Base-by-base conservation (phyloP, 768 basidiomycete species). In the Galerina sulciceps region DNA sequence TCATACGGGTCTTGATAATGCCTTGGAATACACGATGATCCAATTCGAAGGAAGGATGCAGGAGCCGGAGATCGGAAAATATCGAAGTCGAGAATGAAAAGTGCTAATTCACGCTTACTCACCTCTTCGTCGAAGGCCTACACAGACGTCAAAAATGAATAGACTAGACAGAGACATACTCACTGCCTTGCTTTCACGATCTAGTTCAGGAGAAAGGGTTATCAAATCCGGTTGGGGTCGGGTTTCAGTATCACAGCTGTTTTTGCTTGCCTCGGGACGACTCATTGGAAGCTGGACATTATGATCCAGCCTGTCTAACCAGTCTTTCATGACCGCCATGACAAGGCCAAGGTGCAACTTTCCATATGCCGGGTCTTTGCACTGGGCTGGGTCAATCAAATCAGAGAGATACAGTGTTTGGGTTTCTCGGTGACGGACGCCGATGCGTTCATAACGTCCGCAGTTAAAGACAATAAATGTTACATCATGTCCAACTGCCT, bases 311-410 rank as follows among this genome's bases (percentile, higher is more conserved):
- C 53, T 42, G 10, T 45, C 42, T 10, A 59, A 31, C 23, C 53
- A 58, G 17, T 64, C 63, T 26, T 44, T 46, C 20, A 61, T 18
- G 34, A 58, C 52, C 14, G 49, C 55, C 10, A 58, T 44, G 8
- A 55, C 46, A 43, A 64, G 56, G 4, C 63, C 63, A 4, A 58
- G 20, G 18, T 63, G 62, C 13, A 60, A 51, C 36, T 63, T 63
- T 17, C 58, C 26, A 53, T 63, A 60, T 6, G 23, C 31, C 4
- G 62, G 62, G 26, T 60, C 31, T 46, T 60, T 22, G 5, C 37
- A 45, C 9, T 53, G 57, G 41, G 52, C n/a, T 2, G 57, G 34
- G 38, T 63, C 55, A 22, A 63, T 60, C 23, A 57, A 22, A 17
- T 41, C 51, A 23, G 60, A 56, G 13, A 61, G 18, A 31, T 61